Evolutionary conservation across 495 filamentous ascomycete genomes (phyloP).

Genomic region (Penicillium samsonianum): DNA sequence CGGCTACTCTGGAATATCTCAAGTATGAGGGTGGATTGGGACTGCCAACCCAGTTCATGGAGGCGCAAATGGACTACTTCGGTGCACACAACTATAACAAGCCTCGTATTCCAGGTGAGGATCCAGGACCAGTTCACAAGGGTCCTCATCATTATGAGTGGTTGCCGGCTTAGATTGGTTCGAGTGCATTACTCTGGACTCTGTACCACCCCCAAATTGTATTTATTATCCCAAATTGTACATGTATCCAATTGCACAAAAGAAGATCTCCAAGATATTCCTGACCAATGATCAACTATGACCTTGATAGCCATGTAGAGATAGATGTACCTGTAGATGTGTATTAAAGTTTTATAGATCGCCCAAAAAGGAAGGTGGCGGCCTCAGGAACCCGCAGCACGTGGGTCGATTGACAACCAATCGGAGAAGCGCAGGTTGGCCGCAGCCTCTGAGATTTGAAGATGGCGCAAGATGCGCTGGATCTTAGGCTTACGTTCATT

Average conservation of each 20-base stretch:
- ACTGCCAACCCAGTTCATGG: conserved; percentile 70
- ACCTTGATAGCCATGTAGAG: neutral
- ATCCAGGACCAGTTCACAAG: conserved; percentile 43
- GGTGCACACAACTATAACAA: conserved; percentile 69
- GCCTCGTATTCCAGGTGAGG: conserved; percentile 42
- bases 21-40: conserved; percentile 61
- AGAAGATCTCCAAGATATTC: neutral
- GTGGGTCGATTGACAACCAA: conserved; percentile 22
- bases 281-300: neutral
- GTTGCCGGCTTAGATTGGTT: conserved; percentile 28
- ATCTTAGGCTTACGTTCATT: conserved; percentile 24
- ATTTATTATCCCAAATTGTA: neutral
- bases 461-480: conserved; percentile 21
- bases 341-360: neutral
- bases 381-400: conserved; percentile 20
- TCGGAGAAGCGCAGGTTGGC: conserved; percentile 18
- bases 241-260: neutral
- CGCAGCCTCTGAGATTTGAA: conserved; percentile 19
- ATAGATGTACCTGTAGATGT: too few relatives aligned
- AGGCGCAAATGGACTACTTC: conserved; percentile 76
- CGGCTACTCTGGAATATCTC: conserved; percentile 66
- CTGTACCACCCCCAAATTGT: conserved; percentile 1
- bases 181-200: neutral
- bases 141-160: conserved; percentile 49
- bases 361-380: conserved; percentile 10